A percentile compares a stretch with the other conserved stretches of the same genome.
Evolutionary conservation across 2,329 filamentous ascomycete species (phyloP).

Genomic region (Aspergillus clavatus): DNA sequence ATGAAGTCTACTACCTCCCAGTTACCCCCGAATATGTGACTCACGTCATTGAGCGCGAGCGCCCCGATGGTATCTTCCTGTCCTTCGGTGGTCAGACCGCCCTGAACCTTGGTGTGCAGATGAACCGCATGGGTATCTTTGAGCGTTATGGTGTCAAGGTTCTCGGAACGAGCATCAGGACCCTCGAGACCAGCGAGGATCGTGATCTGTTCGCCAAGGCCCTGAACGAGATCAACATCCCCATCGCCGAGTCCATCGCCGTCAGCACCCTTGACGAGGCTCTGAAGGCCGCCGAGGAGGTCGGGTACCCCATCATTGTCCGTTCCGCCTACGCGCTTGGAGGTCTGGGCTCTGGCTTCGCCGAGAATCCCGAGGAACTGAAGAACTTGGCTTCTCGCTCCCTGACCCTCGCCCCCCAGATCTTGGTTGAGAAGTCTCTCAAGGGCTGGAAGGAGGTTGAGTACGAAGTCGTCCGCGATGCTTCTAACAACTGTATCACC

Average conservation of each 20-base stretch:
- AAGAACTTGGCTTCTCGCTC: slow-evolving; percentile 90
- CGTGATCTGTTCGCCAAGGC: slow-evolving; percentile 94
- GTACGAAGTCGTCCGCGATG: slow-evolving; percentile 96
- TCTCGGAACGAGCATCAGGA: slow-evolving; percentile 89
- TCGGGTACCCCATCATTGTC: slow-evolving; percentile 97
- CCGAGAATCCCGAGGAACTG: slow-evolving; percentile 88
- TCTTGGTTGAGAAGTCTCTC: slow-evolving; percentile 95
- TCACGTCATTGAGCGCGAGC: slow-evolving; percentile 94
- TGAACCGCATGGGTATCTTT: slow-evolving; percentile 93
- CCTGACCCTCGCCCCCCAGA: slow-evolving; percentile 88
- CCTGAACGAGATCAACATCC: slow-evolving; percentile 93
- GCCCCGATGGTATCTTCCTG: slow-evolving; percentile 93
- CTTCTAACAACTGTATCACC: slow-evolving; percentile 97
- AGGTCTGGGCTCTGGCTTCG: slow-evolving; percentile 93
- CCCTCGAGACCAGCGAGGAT: slow-evolving; percentile 90
- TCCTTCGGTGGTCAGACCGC: slow-evolving; percentile 97
- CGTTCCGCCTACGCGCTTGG: slow-evolving; percentile 94
- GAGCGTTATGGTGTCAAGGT: slow-evolving; percentile 95
- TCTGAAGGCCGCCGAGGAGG: slow-evolving; percentile 73
- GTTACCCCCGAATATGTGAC: slow-evolving; percentile 97
- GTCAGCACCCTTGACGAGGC: slow-evolving; percentile 89
- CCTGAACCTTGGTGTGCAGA: slow-evolving; percentile 92
- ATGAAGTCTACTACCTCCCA: slow-evolving; percentile 97
- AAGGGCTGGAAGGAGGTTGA: slow-evolving; percentile 99
- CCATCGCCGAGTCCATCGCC: slow-evolving; percentile 93